Base-by-base conservation (phyloP, 352 stramenopile species). In the Phytophthora sp. region DNA sequence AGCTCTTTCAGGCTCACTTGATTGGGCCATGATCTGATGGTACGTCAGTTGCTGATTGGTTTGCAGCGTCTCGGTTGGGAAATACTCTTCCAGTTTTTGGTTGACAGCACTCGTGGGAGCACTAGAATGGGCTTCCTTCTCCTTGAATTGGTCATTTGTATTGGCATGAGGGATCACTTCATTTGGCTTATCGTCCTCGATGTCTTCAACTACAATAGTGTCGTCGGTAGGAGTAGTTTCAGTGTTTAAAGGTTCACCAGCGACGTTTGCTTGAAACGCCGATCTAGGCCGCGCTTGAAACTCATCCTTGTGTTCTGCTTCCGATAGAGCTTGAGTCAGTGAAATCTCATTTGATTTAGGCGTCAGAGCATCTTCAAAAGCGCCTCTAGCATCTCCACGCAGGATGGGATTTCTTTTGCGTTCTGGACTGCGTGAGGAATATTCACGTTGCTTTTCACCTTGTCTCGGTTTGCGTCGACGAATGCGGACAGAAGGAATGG, bases 401-500 rank as follows among this genome's bases (percentile, higher is more conserved):
- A 35, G 20, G 13, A 35, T 53, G n/a, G 27, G 27, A 2, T 18
- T 7, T 13, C 13, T 63, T 18, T 44, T 58, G 11, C 50, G 52
- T 29, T 61, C 54, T 12, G 23, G 44, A 11, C 39, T 55, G 20
- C 46, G 44, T 35, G 41, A 38, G 12, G 45, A 65, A 35, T 35
- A 42, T 21, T 69, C 64, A 12, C 26, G 41, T 54, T 59, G 57
- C 27, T 70, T 69, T 41, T 72, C 75, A 11, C 41, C 44, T 64
- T 63, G 57, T 21, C 75, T 67, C 24, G 56, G 64, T 44, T 66
- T 68, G 5, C 66, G 66, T 46, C 61, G 66, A 46, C 66, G 66
- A 55, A 84, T 56, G 2, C 52, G 69, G 21, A 81, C 16, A 23
- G 27, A 35, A 27, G 62, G 51, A 31, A 71, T 56, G 11, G 56